phyloP scores from a whole-genome alignment of 1,139 yeast species.

The Arxiozyma heterogenica region DNA sequence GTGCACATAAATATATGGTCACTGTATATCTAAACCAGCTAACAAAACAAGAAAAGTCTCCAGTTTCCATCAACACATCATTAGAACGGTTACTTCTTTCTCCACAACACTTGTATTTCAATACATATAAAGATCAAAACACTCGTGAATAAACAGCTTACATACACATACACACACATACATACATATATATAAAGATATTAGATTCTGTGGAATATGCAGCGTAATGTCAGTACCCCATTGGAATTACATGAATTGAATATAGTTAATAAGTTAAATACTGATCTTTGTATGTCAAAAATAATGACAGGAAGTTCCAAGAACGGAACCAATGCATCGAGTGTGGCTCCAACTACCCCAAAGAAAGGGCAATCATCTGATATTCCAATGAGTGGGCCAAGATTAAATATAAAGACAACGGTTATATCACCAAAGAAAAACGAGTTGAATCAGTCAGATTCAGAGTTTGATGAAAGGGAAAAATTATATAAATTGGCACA shows the following conservation, averaged over 20 bases:
- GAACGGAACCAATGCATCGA: background rate
- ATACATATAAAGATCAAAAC: too few species aligned
- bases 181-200: too few species aligned
- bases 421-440: conserved; percentile 2
- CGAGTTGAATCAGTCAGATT: background rate
- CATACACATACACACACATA: too few species aligned
- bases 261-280: conserved; percentile 7
- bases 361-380: background rate
- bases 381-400: background rate
- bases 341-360: background rate
- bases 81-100: too few species aligned
- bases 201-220: background rate
- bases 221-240: conserved; percentile 9
- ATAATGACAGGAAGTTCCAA: background rate
- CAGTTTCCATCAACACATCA: too few species aligned
- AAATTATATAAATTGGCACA: conserved; percentile 35
- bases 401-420: conserved; percentile 1
- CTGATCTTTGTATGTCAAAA: background rate
- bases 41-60: background rate
- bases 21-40: background rate
- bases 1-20: too few species aligned
- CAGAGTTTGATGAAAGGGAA: conserved; percentile 6
- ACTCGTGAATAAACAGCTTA: too few species aligned
- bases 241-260: conserved; percentile 10
- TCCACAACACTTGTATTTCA: too few species aligned